phyloP scores from a whole-genome alignment of 495 filamentous ascomycete species.

The Penicillium parvum region DNA sequence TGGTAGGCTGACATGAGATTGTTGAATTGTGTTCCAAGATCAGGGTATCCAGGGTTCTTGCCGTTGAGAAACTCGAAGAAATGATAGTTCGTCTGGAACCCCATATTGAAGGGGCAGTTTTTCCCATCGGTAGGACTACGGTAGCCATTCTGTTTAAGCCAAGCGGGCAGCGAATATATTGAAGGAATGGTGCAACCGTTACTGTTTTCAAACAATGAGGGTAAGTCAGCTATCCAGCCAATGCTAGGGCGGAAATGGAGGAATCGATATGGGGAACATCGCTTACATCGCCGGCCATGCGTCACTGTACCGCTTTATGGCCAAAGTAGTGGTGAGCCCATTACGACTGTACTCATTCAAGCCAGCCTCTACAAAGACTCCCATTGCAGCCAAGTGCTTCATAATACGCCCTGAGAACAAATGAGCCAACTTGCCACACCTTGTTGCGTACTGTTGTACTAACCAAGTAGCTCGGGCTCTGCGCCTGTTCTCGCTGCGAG shows the following conservation, averaged over 20 bases:
- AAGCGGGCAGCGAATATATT: constrained; percentile 12
- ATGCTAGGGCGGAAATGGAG: no score
- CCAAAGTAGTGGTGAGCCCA: constrained; percentile 33
- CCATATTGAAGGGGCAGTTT: constrained; percentile 22
- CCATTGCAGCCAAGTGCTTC: constrained; percentile 43
- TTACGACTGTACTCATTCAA: constrained; percentile 35
- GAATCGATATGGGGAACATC: background rate
- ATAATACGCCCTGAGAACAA: constrained; percentile 24
- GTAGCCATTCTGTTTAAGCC: constrained; percentile 22
- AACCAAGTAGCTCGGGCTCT: constrained; percentile 27
- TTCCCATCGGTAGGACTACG: constrained; percentile 20
- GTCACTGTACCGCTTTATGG: constrained; percentile 17
- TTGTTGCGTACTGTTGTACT: background rate
- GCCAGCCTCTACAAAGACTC: constrained; percentile 34
- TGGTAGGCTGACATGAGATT: constrained; percentile 44
- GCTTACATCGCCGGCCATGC: constrained; percentile 15
- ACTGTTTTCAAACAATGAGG: background rate
- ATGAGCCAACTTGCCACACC: background rate
- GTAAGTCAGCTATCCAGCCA: no score
- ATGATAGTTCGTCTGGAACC: background rate
- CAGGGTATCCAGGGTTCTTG: constrained; percentile 14
- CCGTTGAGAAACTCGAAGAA: constrained; percentile 8
- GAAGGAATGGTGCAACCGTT: constrained; percentile 5
- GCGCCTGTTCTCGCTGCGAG: constrained; percentile 22
- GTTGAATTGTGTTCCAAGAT: constrained; percentile 31